phyloP scores from a whole-genome alignment of 2,329 filamentous ascomycete genomes.

The Penicillium sp. region DNA sequence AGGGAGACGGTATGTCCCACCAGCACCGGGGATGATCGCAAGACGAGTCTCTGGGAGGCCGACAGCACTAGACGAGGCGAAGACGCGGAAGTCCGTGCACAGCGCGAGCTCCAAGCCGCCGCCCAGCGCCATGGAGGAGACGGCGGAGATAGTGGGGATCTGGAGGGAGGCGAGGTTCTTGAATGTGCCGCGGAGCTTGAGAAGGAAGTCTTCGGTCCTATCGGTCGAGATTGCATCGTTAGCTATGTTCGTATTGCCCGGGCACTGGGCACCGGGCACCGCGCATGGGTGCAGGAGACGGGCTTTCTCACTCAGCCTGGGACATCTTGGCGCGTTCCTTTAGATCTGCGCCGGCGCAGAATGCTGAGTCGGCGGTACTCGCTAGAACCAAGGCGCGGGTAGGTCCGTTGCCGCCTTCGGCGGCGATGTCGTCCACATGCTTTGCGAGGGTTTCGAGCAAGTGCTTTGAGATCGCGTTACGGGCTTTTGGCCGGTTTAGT shows the following conservation, averaged over 20 bases:
- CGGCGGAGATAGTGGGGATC: conserved; percentile 83
- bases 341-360: conserved; percentile 91
- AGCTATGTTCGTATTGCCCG: neutral
- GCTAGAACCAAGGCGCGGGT: conserved; percentile 81
- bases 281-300: neutral
- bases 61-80: conserved; percentile 72
- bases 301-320: conserved; percentile 64
- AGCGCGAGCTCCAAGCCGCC: conserved; percentile 92
- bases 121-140: conserved; percentile 81
- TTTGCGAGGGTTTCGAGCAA: conserved; percentile 68
- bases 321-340: conserved; percentile 80
- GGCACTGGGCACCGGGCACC: neutral
- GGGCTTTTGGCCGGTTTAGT: conserved; percentile 76
- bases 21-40: conserved; percentile 90
- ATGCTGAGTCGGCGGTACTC: conserved; percentile 78
- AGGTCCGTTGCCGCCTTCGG: conserved; percentile 52
- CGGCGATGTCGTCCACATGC: conserved; percentile 68
- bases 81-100: conserved; percentile 81
- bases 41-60: conserved; percentile 88
- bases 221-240: conserved; percentile 5
- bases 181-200: conserved; percentile 71
- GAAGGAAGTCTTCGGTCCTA: conserved; percentile 76
- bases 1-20: conserved; percentile 84
- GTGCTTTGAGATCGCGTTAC: conserved; percentile 83
- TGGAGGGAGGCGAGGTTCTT: conserved; percentile 68